phyloP scores from a whole-genome alignment of 768 basidiomycete genomes.

The Calocybe indica region DNA sequence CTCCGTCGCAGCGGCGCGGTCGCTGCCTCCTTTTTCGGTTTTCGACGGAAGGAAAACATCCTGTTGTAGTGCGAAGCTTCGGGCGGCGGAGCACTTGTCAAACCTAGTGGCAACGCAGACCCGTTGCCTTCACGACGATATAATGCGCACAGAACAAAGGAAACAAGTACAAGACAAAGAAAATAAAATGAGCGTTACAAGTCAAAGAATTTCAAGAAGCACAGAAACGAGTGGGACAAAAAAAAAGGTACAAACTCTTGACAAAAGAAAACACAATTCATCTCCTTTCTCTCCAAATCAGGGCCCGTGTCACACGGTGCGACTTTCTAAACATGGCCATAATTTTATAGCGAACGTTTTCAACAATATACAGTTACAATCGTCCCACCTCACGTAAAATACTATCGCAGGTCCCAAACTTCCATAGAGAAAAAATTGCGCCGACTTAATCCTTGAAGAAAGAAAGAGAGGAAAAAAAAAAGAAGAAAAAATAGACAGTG shows the following conservation, averaged over 20 bases:
- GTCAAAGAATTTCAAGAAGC: conserved; percentile 5
- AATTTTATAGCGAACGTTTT: too few relatives aligned
- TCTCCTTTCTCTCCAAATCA: conserved; percentile 8
- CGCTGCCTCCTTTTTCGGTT: conserved; percentile 47
- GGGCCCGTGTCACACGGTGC: not conserved
- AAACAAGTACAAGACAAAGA: conserved; percentile 13
- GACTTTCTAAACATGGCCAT: too few relatives aligned
- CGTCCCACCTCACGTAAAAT: conserved; percentile 14
- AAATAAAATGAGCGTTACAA: conserved; percentile 13
- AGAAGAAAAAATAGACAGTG: not conserved
- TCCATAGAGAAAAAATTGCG: conserved; percentile 12
- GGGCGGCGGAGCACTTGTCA: too few relatives aligned
- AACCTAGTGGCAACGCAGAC: too few relatives aligned
- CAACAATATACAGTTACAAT: conserved; percentile 21
- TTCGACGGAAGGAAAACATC: conserved; percentile 78
- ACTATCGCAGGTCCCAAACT: conserved; percentile 10
- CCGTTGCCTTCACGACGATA: not conserved
- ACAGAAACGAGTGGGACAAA: conserved; percentile 3
- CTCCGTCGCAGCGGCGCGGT: conserved; percentile 57
- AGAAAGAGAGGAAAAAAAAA: conserved; percentile 18
- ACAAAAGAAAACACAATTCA: conserved; percentile 5
- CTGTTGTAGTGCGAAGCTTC: too few relatives aligned
- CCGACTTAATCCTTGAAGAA: conserved; percentile 3
- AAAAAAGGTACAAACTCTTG: not conserved
- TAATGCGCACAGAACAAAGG: conserved; percentile 10